phyloP scores from a whole-genome alignment of 768 basidiomycete genomes.

The Daedaleopsis nitida region DNA sequence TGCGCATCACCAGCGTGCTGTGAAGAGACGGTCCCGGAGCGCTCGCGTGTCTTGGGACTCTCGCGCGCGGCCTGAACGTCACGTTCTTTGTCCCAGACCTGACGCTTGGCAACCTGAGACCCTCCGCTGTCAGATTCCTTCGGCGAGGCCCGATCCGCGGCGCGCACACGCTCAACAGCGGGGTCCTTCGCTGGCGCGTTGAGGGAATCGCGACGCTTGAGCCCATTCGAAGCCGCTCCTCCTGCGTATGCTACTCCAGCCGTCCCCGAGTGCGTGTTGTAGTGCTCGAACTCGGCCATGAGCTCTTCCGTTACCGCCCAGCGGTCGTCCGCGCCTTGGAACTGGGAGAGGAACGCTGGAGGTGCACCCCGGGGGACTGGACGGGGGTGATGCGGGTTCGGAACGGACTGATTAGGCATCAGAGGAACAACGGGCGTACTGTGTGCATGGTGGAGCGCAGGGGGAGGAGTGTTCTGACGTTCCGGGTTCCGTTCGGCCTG shows the following conservation, averaged over 20 bases:
- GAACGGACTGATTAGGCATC: slow-evolving; percentile 31
- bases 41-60: slow-evolving; percentile 37
- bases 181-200: slow-evolving; percentile 39
- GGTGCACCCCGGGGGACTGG: slow-evolving; percentile 59
- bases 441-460: slow-evolving; percentile 35
- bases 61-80: slow-evolving; percentile 37
- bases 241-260: slow-evolving; percentile 50
- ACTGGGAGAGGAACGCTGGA: slow-evolving; percentile 58
- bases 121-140: slow-evolving; percentile 47
- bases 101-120: slow-evolving; percentile 23
- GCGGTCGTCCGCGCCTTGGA: slow-evolving; percentile 53
- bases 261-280: slow-evolving; percentile 41
- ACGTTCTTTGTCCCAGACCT: slow-evolving; percentile 22
- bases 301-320: slow-evolving; percentile 74
- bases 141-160: slow-evolving; percentile 54
- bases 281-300: slow-evolving; percentile 73
- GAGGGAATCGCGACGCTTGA: slow-evolving; percentile 31
- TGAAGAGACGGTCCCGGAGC: slow-evolving; percentile 37
- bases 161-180: slow-evolving; percentile 56
- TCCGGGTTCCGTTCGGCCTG: slow-evolving; percentile 30
- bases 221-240: slow-evolving; percentile 42
- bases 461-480: slow-evolving; percentile 52
- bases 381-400: slow-evolving; percentile 58
- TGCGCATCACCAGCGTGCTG: slow-evolving; percentile 27
- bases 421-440: slow-evolving; percentile 33